These are phyloP conservation scores for Diutina scorzettiae DNA, from an alignment of 1,139 yeast species.

Conservation along the genomic window DNA sequence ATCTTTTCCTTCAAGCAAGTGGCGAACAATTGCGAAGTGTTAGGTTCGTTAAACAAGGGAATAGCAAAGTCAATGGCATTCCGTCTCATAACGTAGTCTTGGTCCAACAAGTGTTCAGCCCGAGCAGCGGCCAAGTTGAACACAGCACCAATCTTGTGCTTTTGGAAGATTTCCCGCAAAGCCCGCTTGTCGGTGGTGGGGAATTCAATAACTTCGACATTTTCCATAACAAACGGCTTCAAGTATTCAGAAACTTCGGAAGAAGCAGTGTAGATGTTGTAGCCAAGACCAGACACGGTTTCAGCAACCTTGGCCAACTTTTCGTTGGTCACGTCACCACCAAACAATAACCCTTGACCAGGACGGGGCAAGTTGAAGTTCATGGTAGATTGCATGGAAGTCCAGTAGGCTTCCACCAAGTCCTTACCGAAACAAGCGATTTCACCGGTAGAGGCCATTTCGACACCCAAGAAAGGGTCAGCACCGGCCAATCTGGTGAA, in stretches of 20 bases:
- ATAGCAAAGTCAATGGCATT: constrained; percentile 97
- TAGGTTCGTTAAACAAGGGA: constrained; percentile 93
- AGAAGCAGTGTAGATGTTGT: constrained; percentile 71
- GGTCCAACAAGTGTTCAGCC: constrained; percentile 74
- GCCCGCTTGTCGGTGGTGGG: constrained; percentile 90
- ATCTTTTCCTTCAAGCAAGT: constrained; percentile 69
- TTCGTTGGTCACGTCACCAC: constrained; percentile 76
- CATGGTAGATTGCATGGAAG: constrained; percentile 93
- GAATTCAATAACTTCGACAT: constrained; percentile 65
- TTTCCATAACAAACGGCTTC: constrained; percentile 30
- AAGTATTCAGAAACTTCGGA: constrained; percentile 62
- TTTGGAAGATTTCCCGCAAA: constrained; percentile 84
- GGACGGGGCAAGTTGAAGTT: constrained; percentile 90
- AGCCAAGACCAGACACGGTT: constrained; percentile 62
- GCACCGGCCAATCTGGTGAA: constrained; percentile 98
- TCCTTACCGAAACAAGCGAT: constrained; percentile 91
- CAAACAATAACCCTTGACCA: constrained; percentile 79
- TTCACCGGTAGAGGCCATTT: constrained; percentile 98
- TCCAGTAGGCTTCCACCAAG: constrained; percentile 89
- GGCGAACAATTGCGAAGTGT: constrained; percentile 81
- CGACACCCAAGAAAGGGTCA: constrained; percentile 96
- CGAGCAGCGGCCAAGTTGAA: constrained; percentile 85
- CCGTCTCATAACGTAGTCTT: constrained; percentile 96
- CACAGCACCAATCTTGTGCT: constrained; percentile 72
- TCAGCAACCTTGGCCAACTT: constrained; percentile 64